phyloP scores from a whole-genome alignment of 106 monocot species.

The Dendrobium catenatum region DNA sequence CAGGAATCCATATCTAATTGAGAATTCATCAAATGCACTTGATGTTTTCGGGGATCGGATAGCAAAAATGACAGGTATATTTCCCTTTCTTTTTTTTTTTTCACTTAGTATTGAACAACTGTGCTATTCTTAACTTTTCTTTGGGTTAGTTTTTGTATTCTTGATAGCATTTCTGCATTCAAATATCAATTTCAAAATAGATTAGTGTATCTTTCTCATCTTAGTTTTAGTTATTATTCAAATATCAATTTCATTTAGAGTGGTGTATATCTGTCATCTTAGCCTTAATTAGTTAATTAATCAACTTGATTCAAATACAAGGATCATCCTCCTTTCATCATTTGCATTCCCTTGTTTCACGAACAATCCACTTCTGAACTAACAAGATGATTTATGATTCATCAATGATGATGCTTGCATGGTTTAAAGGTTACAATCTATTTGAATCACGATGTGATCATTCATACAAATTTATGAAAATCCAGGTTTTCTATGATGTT shows the following conservation, averaged over 20 bases:
- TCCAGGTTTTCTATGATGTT: neutral
- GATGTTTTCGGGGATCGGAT: constrained; percentile 57
- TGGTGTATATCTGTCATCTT: neutral
- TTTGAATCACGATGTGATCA: neutral
- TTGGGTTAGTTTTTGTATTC: neutral
- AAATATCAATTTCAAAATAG: neutral
- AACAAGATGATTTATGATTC: neutral
- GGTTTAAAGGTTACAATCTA: neutral
- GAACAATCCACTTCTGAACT: neutral
- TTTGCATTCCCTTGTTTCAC: neutral
- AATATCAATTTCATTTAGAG: neutral
- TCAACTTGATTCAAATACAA: neutral
- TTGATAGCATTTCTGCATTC: neutral
- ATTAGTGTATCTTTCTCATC: neutral
- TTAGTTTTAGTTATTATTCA: neutral
- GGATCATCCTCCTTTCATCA: neutral
- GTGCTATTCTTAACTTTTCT: neutral
- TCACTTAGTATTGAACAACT: neutral
- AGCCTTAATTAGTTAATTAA: no score
- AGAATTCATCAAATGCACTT: constrained; percentile 25
- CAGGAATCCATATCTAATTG: constrained; percentile 76
- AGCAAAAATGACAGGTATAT: constrained; percentile 47
- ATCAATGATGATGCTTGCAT: neutral
- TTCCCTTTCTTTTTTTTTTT: constrained; percentile 4
- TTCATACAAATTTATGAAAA: neutral